Conservation (phyloP, 2,329 filamentous ascomycete species). For the Aspergillus pseudoterreus region DNA sequence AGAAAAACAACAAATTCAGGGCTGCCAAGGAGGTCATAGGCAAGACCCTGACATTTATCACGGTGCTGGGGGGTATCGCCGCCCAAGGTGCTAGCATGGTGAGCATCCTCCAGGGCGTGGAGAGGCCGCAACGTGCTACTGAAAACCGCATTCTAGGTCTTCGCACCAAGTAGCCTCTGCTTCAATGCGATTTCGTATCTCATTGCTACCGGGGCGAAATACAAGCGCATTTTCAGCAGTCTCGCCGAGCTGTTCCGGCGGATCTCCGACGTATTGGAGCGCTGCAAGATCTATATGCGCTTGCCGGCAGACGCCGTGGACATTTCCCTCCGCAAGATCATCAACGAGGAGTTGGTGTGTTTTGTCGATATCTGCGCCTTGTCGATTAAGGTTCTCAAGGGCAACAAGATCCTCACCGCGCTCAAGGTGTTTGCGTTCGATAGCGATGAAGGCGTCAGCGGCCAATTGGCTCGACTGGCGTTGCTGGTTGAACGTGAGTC, state of each 20-base stretch:
- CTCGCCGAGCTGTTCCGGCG: conserved; percentile 22
- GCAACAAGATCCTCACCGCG: conserved; percentile 20
- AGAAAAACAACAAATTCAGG: conserved; percentile 19
- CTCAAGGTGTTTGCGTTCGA: conserved; percentile 26
- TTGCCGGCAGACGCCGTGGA: conserved; percentile 19
- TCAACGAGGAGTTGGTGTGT: conserved; percentile 22
- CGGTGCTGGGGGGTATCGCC: conserved; percentile 20
- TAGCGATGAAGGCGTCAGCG: conserved; percentile 26
- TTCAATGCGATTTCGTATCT: conserved; percentile 29
- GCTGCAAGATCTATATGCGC: conserved; percentile 24
- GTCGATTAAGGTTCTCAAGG: conserved; percentile 22
- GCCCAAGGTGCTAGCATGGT: conserved; percentile 26
- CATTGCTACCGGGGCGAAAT: conserved; percentile 23
- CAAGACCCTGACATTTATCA: conserved; percentile 22
- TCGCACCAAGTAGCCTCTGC: conserved; percentile 24
- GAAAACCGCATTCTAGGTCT: conserved; percentile 14
- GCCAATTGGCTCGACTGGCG: conserved; percentile 19
- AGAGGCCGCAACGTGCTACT: not conserved
- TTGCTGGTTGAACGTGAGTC: conserved; percentile 24
- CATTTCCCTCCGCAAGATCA: conserved; percentile 21
- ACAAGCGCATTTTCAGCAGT: conserved; percentile 26
- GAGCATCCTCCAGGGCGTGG: not conserved
- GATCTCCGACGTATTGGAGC: conserved; percentile 24
- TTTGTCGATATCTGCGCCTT: conserved; percentile 24
- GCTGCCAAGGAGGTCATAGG: conserved; percentile 19